Conservation (phyloP, 208 protist genomes). For the Leishmania braziliensis region DNA sequence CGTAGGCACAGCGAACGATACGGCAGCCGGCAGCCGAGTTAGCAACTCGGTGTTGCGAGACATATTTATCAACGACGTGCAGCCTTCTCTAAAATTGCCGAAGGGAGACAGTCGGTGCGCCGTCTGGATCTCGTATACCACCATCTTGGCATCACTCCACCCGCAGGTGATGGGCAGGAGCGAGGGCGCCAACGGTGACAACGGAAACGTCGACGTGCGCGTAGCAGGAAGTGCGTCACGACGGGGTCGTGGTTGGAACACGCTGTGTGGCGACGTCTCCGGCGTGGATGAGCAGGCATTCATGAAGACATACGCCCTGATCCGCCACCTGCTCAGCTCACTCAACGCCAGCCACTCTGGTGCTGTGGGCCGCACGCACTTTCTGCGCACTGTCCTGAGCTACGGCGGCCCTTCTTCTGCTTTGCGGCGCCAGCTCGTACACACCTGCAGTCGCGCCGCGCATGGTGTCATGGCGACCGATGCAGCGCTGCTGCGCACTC, state of each 20-base stretch:
- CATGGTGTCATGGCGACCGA: slow-evolving; percentile 2
- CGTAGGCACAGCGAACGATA: not conserved
- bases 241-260: not conserved
- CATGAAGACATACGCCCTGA: slow-evolving; percentile 6
- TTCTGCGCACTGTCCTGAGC: slow-evolving; percentile 31
- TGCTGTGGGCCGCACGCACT: slow-evolving; percentile 27
- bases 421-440: slow-evolving; percentile 30
- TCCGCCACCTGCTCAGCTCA: slow-evolving; percentile 20
- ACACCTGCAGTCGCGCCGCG: slow-evolving; percentile 7
- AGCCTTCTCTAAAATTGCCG: slow-evolving; percentile 36
- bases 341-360: slow-evolving; percentile 9
- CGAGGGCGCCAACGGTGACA: not conserved
- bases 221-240: not conserved
- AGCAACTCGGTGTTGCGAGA: slow-evolving; percentile 19
- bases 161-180: not conserved
- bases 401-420: slow-evolving; percentile 39
- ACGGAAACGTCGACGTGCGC: not conserved
- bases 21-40: not conserved
- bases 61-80: slow-evolving; percentile 41
- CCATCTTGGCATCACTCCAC: slow-evolving; percentile 22
- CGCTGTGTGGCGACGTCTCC: not conserved
- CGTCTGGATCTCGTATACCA: slow-evolving; percentile 42
- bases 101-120: slow-evolving; percentile 37
- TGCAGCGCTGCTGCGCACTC: slow-evolving; percentile 31
- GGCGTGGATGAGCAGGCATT: slow-evolving; percentile 16